phyloP scores from a whole-genome alignment of 2,329 filamentous ascomycete genomes.

The Fusarium equiseti region DNA sequence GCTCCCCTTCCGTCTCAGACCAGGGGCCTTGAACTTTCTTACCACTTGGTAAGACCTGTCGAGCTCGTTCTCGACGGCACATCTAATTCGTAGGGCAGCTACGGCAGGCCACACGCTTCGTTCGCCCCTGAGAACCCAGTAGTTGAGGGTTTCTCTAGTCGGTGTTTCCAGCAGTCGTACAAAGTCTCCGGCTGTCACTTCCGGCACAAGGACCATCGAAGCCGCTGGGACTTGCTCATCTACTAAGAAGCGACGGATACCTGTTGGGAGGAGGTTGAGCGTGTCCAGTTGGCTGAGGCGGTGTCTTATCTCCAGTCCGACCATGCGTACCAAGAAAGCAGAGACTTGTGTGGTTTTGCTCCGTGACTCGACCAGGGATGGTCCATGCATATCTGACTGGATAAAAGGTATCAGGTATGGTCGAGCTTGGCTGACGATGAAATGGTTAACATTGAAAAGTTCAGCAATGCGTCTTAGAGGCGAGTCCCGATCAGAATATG shows the following conservation, averaged over 20 bases:
- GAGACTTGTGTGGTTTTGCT: conserved; percentile 69
- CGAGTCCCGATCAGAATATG: conserved; percentile 73
- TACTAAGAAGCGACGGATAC: conserved; percentile 80
- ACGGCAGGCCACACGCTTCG: conserved; percentile 92
- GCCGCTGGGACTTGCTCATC: conserved; percentile 85
- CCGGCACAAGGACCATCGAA: conserved; percentile 84
- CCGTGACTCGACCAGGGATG: conserved; percentile 70
- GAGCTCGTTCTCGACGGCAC: conserved; percentile 87
- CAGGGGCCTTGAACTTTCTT: conserved; percentile 69
- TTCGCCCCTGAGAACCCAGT: conserved; percentile 89
- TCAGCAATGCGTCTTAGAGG: conserved; percentile 79
- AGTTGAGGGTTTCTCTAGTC: conserved; percentile 78
- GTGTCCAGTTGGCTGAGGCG: conserved; percentile 84
- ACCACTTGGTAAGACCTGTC: conserved; percentile 88
- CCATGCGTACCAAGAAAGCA: conserved; percentile 72
- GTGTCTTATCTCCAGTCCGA: conserved; percentile 83
- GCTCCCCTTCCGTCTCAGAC: conserved; percentile 61
- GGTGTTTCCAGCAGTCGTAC: conserved; percentile 84
- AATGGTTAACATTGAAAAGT: conserved; percentile 94
- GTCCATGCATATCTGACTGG: conserved; percentile 82
- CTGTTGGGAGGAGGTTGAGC: conserved; percentile 76
- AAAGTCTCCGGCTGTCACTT: conserved; percentile 80
- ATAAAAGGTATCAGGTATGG: conserved; percentile 91
- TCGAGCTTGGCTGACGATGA: conserved; percentile 91
- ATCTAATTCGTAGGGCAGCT: conserved; percentile 82